Conservation (phyloP, 305 asterid genomes). For the Stenogyne calaminthoides region DNA sequence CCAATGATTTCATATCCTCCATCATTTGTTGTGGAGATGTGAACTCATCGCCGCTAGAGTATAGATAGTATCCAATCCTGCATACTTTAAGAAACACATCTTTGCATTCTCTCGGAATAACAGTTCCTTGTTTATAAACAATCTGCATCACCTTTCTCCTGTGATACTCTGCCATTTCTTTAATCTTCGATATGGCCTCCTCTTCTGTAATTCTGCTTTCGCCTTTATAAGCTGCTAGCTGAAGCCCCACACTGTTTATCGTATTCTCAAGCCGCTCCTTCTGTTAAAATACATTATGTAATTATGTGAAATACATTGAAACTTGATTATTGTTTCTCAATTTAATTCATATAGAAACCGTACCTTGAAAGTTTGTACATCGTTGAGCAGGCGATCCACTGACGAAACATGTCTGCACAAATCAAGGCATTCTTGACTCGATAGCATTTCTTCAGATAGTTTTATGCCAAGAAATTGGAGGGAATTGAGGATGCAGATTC, state of each 20-base stretch:
- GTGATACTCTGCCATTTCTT: constrained; percentile 28
- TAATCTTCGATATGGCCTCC: constrained; percentile 29
- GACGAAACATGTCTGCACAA: constrained; percentile 34
- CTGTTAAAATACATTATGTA: constrained; percentile 23
- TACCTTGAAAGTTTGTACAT: constrained; percentile 47
- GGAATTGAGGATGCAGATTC: constrained; percentile 32
- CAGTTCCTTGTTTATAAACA: constrained; percentile 34
- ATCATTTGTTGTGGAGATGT: constrained; percentile 35
- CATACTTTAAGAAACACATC: constrained; percentile 30
- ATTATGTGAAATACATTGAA: background rate
- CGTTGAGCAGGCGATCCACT: constrained; percentile 46
- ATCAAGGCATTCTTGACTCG: constrained; percentile 34
- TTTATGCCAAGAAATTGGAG: constrained; percentile 38
- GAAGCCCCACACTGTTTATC: constrained; percentile 27
- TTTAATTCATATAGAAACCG: background rate
- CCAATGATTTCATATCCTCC: constrained; percentile 35
- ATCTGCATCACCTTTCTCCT: constrained; percentile 36
- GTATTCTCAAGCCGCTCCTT: constrained; percentile 37
- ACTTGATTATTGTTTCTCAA: background rate
- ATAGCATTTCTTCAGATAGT: constrained; percentile 32
- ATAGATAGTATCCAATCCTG: constrained; percentile 31
- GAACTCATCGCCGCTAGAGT: constrained; percentile 35
- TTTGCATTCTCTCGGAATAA: constrained; percentile 39
- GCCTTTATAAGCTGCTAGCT: constrained; percentile 7
- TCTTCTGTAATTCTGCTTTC: constrained; percentile 26